Conservation (phyloP, 2,329 filamentous ascomycete species). For the Nectriaceae sp. region DNA sequence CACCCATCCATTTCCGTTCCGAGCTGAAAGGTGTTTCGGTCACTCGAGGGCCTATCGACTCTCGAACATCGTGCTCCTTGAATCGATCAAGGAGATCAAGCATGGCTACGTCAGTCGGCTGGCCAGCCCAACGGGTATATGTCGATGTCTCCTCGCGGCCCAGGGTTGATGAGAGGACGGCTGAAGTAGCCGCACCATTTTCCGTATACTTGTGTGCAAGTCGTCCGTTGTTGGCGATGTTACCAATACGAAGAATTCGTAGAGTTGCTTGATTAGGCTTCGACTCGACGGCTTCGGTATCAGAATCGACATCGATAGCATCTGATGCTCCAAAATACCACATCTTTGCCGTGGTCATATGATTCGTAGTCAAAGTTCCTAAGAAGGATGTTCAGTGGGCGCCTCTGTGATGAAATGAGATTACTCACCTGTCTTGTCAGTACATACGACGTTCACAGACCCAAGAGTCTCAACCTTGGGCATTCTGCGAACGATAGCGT, state of each 20-base stretch:
- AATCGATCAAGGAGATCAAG: conserved; percentile 90
- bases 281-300: conserved; percentile 54
- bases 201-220: conserved; percentile 73
- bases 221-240: conserved; percentile 93
- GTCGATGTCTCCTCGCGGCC: conserved; percentile 57
- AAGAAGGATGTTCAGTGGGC: conserved; percentile 17
- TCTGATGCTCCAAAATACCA: conserved; percentile 81
- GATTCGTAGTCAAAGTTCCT: conserved; percentile 93
- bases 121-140: conserved; percentile 91
- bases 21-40: conserved; percentile 95
- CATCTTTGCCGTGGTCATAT: conserved; percentile 96
- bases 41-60: conserved; percentile 78
- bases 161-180: conserved; percentile 84
- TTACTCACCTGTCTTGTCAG: conserved; percentile 82
- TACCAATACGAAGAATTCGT: conserved; percentile 86
- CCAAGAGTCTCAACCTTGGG: conserved; percentile 97
- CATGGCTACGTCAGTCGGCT: conserved; percentile 97
- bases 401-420: background rate
- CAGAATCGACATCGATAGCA: conserved; percentile 54
- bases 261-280: conserved; percentile 71
- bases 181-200: conserved; percentile 66
- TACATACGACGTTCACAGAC: conserved; percentile 99
- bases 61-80: conserved; percentile 87
- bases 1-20: conserved; percentile 98
- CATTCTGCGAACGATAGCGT: conserved; percentile 92